phyloP scores from a whole-genome alignment of 768 basidiomycete species.

The Mycena floridula region DNA sequence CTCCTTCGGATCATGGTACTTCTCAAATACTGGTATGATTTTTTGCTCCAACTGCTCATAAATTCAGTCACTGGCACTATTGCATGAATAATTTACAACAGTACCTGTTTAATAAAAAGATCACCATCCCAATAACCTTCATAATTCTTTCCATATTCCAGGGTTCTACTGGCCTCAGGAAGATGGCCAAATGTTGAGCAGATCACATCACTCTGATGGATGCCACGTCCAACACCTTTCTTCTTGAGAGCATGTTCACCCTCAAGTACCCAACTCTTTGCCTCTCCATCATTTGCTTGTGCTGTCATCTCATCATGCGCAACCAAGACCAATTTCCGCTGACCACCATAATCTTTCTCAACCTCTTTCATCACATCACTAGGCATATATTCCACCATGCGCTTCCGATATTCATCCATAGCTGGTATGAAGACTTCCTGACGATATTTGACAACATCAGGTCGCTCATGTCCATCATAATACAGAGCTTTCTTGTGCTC shows the following conservation, averaged over 20 bases:
- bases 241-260: slow-evolving; percentile 19
- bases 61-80: neutral
- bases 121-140: slow-evolving; percentile 24
- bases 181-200: slow-evolving; percentile 25
- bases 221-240: slow-evolving; percentile 23
- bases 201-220: slow-evolving; percentile 29
- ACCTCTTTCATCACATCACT: slow-evolving; percentile 10
- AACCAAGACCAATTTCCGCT: slow-evolving; percentile 19
- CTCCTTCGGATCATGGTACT: slow-evolving; percentile 1
- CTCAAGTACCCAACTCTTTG: slow-evolving; percentile 11
- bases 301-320: slow-evolving; percentile 36
- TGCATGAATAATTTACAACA: neutral
- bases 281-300: slow-evolving; percentile 29
- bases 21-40: slow-evolving; percentile 14
- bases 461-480: slow-evolving; percentile 30
- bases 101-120: slow-evolving; percentile 24
- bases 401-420: slow-evolving; percentile 9
- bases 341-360: slow-evolving; percentile 11
- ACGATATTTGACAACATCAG: slow-evolving; percentile 28
- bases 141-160: slow-evolving; percentile 28
- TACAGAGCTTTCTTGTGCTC: slow-evolving; percentile 25
- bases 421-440: slow-evolving; percentile 24
- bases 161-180: slow-evolving; percentile 17
- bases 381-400: slow-evolving; percentile 14
- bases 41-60: slow-evolving; percentile 17